phyloP scores from a whole-genome alignment of 306 rosid genomes.

The Cucurbita ficifolia region DNA sequence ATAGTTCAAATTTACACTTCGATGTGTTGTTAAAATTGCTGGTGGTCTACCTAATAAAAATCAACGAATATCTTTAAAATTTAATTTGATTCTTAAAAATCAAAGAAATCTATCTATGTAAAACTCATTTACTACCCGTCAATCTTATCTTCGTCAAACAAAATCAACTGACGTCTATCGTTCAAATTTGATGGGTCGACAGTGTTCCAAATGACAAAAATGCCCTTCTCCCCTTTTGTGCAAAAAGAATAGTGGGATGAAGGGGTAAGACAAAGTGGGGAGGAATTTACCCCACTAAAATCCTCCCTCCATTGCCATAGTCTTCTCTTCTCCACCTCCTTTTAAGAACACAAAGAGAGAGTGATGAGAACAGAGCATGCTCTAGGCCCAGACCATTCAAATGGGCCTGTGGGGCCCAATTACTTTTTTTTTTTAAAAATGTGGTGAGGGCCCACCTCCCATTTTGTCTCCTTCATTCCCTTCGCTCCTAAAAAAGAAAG shows the following conservation, averaged over 20 bases:
- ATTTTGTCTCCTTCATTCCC: conserved; percentile 11
- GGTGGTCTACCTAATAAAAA: no score
- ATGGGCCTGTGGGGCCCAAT: conserved; percentile 8
- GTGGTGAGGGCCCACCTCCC: neutral
- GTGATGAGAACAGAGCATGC: neutral
- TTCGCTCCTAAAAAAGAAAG: neutral
- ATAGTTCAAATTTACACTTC: no score
- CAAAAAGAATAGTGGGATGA: neutral
- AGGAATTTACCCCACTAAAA: neutral
- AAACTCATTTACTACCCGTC: neutral
- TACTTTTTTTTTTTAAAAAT: neutral
- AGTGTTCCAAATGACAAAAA: neutral
- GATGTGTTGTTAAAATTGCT: no score
- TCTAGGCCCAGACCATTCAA: neutral
- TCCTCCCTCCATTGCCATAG: neutral
- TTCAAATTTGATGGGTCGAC: neutral
- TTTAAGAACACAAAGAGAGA: neutral
- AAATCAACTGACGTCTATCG: neutral
- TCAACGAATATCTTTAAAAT: no score
- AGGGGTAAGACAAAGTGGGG: neutral
- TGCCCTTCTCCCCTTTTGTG: neutral
- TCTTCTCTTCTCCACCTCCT: neutral
- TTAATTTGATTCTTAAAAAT: no score
- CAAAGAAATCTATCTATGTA: no score
- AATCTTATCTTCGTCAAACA: neutral